phyloP scores from a whole-genome alignment of 148 eudicot genomes.

The Polygonum maritimum region DNA sequence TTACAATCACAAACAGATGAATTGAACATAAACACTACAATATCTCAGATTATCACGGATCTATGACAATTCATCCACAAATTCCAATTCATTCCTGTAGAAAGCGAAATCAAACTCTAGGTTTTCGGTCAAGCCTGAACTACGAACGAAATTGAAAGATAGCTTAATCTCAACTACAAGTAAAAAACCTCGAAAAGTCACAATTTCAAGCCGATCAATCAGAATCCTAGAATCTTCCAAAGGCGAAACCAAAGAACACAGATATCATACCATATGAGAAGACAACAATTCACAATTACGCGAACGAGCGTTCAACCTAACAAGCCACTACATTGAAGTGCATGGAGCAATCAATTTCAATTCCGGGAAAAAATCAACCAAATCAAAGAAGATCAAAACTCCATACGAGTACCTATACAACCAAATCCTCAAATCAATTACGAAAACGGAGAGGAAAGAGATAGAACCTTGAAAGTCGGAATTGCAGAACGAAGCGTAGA shows the following conservation, averaged over 20 bases:
- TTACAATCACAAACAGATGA: neutral
- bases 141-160: neutral
- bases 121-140: neutral
- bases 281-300: neutral
- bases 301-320: neutral
- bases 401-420: neutral
- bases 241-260: neutral
- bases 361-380: neutral
- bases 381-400: neutral
- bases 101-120: neutral
- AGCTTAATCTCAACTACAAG: neutral
- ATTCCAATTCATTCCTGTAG: neutral
- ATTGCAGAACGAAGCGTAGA: neutral
- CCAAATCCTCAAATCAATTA: neutral
- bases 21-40: neutral
- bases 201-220: neutral
- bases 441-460: neutral
- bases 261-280: neutral
- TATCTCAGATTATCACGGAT: neutral
- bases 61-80: neutral
- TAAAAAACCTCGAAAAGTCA: neutral
- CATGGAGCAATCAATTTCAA: neutral
- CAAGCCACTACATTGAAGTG: neutral
- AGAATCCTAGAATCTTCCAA: neutral
- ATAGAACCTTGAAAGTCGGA: neutral